These are phyloP conservation scores for Lepidium africanum DNA, from an alignment of 345 rosid species.

Conservation along the genomic window DNA sequence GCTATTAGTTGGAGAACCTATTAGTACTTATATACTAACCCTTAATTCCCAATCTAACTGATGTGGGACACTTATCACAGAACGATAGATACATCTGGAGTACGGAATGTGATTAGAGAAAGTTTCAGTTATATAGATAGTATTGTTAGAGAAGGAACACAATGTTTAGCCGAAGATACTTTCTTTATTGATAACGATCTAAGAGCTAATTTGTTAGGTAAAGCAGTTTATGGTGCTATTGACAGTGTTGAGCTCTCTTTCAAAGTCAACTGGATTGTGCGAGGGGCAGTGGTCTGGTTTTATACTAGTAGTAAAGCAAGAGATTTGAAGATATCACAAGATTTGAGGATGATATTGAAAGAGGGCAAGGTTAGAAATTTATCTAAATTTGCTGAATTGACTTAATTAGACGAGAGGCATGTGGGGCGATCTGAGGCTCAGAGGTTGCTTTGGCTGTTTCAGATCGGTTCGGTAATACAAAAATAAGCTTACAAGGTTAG, in stretches of 20 bases:
- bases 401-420: neutral
- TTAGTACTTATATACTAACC: too few relatives aligned
- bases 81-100: neutral
- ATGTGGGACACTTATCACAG: too few relatives aligned
- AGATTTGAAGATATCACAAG: neutral
- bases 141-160: neutral
- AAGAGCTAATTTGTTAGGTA: neutral
- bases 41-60: too few relatives aligned
- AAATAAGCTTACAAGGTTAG: neutral
- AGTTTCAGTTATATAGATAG: neutral
- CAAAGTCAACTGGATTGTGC: neutral
- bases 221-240: neutral
- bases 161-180: neutral
- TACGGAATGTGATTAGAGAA: neutral
- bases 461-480: neutral
- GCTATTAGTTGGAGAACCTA: too few relatives aligned
- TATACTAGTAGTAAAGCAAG: neutral
- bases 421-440: neutral
- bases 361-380: neutral
- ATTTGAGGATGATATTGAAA: neutral
- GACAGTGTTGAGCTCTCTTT: neutral
- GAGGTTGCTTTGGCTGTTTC: neutral
- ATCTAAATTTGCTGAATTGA: neutral
- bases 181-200: neutral
- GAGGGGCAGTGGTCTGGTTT: neutral